A percentile compares a stretch with the other conserved stretches of the same genome.
Evolutionary conservation across 257 asterid species (phyloP).

Genomic region (Solanum medicagineum): DNA sequence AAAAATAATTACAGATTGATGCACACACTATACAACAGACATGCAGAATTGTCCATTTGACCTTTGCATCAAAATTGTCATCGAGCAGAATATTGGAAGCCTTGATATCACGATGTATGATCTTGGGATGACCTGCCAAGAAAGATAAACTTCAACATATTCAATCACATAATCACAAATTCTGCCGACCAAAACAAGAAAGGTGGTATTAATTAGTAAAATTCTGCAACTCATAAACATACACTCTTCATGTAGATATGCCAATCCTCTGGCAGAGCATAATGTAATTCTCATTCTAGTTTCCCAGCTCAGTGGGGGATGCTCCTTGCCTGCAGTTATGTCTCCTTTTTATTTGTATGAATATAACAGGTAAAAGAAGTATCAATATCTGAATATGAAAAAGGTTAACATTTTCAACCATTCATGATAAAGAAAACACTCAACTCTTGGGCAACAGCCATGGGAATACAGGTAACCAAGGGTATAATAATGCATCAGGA

Average conservation of each 20-base stretch:
- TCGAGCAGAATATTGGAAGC: conserved; percentile 80
- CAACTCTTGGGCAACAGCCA: neutral
- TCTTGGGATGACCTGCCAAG: conserved; percentile 69
- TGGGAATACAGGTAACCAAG: neutral
- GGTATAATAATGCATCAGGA: neutral
- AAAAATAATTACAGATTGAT: neutral
- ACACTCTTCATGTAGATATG: conserved; percentile 77
- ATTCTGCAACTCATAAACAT: conserved; percentile 27
- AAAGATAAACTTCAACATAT: conserved; percentile 4
- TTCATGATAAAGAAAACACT: neutral
- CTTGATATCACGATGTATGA: conserved; percentile 87
- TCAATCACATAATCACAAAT: neutral
- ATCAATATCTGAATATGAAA: neutral
- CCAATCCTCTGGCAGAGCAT: conserved; percentile 80
- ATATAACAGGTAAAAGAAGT: neutral
- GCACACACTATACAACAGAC: neutral
- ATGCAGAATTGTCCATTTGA: neutral
- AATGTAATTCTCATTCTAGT: conserved; percentile 67
- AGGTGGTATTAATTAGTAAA: neutral
- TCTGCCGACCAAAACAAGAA: neutral
- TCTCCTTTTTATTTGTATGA: neutral
- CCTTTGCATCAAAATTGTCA: conserved; percentile 76
- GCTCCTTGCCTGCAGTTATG: conserved; percentile 40
- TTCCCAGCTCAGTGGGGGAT: conserved; percentile 55
- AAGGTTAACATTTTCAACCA: neutral